Base-by-base conservation (phyloP, 257 asterid species). In the Ilex aquifolium region DNA sequence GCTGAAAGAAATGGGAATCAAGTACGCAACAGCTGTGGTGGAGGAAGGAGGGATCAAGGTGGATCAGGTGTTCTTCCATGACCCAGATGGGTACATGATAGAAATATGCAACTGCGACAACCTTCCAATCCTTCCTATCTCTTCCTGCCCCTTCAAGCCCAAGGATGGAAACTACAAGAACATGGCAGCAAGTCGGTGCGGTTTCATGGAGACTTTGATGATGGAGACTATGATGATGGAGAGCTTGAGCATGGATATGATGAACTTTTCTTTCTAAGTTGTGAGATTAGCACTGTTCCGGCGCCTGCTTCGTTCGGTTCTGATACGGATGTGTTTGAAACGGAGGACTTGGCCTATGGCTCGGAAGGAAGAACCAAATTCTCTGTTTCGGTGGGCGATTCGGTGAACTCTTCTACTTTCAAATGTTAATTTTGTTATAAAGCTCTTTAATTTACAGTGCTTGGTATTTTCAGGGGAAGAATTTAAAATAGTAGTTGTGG, bases 51-150 rank as follows among this genome's bases (percentile, higher is more conserved):
- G 82, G 11, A 67, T 66, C 5, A 57, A 60, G 40, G 82, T 77
- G 27, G 77, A 77, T 56, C 82, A 77, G 4, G 77, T 77, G 31
- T 77, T 77, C 59, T 77, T 77, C 69, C 82, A 77, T 48, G 82
- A 77, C 27, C 82, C 82, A 1, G 82, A 77, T 67, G 82, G 74
- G 58, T 77, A 77, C 55, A 77, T 77, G 82, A 71, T 77, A 54
- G 82, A 77, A 58, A 39, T 77, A 0, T 77, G 82, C 50, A 73
- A 74, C 64, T 77, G 82, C 55, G 77, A 74, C 4, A 74, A 74
- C 30, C 55, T 77, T 46, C 82, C 82, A 10, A 1, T 74, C 2
- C 55, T 70, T 12, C 82, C 82, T 5, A 17, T 73, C 3, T 70
- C 82, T 53, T 46, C 67, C 31, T 73, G 76, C 61, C 61, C 67